Conservation (phyloP, 2,329 filamentous ascomycete species). For the Diaporthe sp. region DNA sequence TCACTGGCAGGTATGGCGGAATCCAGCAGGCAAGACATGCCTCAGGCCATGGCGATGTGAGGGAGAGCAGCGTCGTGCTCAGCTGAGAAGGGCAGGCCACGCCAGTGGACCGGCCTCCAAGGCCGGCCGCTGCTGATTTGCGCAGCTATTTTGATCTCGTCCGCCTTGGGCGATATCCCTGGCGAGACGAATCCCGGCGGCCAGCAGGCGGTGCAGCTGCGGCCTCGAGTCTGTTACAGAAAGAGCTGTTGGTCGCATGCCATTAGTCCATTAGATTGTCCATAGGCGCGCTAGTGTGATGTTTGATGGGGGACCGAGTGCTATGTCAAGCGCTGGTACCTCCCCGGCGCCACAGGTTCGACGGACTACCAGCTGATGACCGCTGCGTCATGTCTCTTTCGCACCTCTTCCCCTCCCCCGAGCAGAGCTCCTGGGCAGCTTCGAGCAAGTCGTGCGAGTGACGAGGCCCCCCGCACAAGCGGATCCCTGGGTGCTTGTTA, state of each 20-base stretch:
- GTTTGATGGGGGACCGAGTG: constrained; percentile 17
- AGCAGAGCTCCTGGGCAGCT: constrained; percentile 13
- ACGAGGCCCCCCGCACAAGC: constrained; percentile 21
- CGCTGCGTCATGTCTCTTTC: constrained; percentile 28
- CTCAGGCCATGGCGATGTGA: not conserved
- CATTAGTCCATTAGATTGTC: constrained; percentile 21
- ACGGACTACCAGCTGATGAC: constrained; percentile 29
- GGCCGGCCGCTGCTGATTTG: constrained; percentile 28
- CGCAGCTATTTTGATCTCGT: constrained; percentile 30
- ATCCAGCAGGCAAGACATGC: not conserved
- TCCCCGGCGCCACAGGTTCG: not conserved
- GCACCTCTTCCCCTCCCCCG: constrained; percentile 21
- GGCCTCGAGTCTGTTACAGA: constrained; percentile 37
- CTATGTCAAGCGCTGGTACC: constrained; percentile 23
- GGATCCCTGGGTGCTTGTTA: constrained; percentile 24
- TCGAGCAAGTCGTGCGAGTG: constrained; percentile 18
- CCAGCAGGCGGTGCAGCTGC: constrained; percentile 5
- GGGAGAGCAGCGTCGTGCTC: not conserved
- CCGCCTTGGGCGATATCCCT: not conserved
- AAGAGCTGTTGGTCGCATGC: constrained; percentile 27
- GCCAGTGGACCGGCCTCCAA: not conserved
- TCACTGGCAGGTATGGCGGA: not conserved
- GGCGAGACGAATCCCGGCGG: constrained; percentile 24
- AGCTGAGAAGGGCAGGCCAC: constrained; percentile 17
- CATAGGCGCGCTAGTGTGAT: constrained; percentile 13